These are phyloP conservation scores for Beta lomatogona DNA, from an alignment of 179 eudicot genomes.

Conservation along the genomic window DNA sequence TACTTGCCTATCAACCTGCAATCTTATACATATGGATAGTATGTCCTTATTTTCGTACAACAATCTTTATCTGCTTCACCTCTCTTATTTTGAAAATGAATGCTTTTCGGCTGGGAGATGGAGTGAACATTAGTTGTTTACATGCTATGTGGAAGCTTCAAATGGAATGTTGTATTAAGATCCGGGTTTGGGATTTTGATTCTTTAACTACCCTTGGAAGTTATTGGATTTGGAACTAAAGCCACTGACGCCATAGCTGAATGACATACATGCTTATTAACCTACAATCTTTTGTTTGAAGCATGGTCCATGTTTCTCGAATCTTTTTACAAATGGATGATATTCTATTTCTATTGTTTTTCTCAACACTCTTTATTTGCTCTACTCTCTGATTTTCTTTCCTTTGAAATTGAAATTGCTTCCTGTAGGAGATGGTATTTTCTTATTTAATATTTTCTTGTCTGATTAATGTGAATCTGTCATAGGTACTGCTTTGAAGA, in stretches of 20 bases:
- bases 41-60: not conserved
- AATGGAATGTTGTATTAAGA: too few relatives aligned
- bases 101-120: too few relatives aligned
- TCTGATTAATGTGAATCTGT: not conserved
- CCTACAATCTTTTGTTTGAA: not conserved
- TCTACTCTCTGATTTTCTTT: slow-evolving; percentile 4
- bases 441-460: not conserved
- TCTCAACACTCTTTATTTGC: not conserved
- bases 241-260: too few relatives aligned
- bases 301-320: slow-evolving; percentile 1
- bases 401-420: not conserved
- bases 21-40: not conserved
- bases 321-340: not conserved
- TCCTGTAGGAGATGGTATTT: not conserved
- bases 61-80: not conserved
- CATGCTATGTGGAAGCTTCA: too few relatives aligned
- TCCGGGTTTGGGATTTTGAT: too few relatives aligned
- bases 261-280: too few relatives aligned
- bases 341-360: not conserved
- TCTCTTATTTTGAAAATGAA: too few relatives aligned
- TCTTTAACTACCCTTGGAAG: too few relatives aligned
- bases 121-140: too few relatives aligned
- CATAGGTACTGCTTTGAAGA: slow-evolving; percentile 61
- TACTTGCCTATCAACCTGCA: not conserved
- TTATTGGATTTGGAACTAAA: too few relatives aligned